These are phyloP conservation scores for Rhodotorula babjevae DNA, from an alignment of 768 basidiomycete species.

Conservation along the genomic window DNA sequence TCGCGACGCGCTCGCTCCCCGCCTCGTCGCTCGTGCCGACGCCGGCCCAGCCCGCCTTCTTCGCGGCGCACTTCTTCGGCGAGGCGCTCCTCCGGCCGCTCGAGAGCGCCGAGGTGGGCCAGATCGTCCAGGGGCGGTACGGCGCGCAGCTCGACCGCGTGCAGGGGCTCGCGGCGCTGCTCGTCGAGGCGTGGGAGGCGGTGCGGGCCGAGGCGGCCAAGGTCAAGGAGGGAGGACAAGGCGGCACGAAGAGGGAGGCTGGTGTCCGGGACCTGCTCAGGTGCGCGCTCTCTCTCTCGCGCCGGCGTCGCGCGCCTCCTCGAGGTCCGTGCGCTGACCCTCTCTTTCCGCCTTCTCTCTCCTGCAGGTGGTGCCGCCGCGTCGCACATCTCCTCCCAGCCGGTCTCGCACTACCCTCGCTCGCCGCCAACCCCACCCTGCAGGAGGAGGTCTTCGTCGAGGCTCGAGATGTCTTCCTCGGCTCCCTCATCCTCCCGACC, in stretches of 20 bases:
- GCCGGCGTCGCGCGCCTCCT: background rate
- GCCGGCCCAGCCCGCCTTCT: slow-evolving; percentile 58
- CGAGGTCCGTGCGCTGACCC: background rate
- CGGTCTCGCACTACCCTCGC: slow-evolving; percentile 47
- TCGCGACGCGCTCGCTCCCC: slow-evolving; percentile 73
- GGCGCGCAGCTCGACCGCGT: slow-evolving; percentile 53
- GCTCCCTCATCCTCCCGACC: slow-evolving; percentile 48
- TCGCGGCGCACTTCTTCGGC: slow-evolving; percentile 76
- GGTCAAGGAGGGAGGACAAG: slow-evolving; percentile 32
- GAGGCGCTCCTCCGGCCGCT: slow-evolving; percentile 66
- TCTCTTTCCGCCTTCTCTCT: slow-evolving; percentile 52
- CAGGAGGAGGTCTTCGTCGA: slow-evolving; percentile 86
- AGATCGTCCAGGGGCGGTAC: slow-evolving; percentile 67
- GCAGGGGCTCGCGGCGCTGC: slow-evolving; percentile 51
- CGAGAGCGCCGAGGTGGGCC: slow-evolving; percentile 60
- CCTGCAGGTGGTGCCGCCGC: slow-evolving; percentile 76
- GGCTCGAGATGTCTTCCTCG: slow-evolving; percentile 83
- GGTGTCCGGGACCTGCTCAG: slow-evolving; percentile 54
- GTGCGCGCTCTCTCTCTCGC: slow-evolving; percentile 1
- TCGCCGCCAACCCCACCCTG: slow-evolving; percentile 66
- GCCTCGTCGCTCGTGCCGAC: slow-evolving; percentile 3
- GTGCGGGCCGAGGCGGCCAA: slow-evolving; percentile 52
- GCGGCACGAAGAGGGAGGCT: slow-evolving; percentile 47
- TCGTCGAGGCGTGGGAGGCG: slow-evolving; percentile 67
- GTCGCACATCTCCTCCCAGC: slow-evolving; percentile 60